Percentiles rank a stretch among this genome's conserved stretches.
Conservation (phyloP, 257 asterid genomes). For the Lithospermum erythrorhizon region DNA sequence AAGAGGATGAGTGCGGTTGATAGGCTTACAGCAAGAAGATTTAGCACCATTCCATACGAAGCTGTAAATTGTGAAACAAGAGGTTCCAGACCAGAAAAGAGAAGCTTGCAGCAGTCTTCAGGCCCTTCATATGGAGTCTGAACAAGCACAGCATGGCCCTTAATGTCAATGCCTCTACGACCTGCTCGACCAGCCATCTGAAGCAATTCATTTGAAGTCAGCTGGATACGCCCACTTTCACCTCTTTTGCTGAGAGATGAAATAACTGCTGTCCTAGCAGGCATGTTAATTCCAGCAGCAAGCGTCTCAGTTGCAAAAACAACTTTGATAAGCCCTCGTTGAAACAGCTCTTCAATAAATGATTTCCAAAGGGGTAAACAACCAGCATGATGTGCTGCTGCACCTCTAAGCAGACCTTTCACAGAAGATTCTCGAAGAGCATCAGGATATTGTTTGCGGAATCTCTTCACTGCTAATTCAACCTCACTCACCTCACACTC, state of each 20-base stretch:
- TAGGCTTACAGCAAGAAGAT: constrained; percentile 76
- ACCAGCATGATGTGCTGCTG: constrained; percentile 98
- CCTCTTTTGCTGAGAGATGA: constrained; percentile 89
- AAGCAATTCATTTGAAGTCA: constrained; percentile 77
- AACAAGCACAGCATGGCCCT: constrained; percentile 83
- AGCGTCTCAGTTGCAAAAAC: constrained; percentile 99
- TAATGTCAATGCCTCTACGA: constrained; percentile 93
- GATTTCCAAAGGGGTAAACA: constrained; percentile 99
- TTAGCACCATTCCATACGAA: constrained; percentile 97
- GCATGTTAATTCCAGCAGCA: constrained; percentile 99
- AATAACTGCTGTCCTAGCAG: constrained; percentile 95
- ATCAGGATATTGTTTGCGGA: constrained; percentile 76
- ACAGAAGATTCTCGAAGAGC: constrained; percentile 87
- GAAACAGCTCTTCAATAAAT: constrained; percentile 85
- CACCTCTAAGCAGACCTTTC: constrained; percentile 89
- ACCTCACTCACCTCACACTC: constrained; percentile 87
- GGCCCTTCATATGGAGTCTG: constrained; percentile 94
- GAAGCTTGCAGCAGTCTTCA: constrained; percentile 86
- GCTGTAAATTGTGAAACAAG: constrained; percentile 97
- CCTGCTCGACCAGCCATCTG: constrained; percentile 99
- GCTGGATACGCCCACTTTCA: constrained; percentile 71
- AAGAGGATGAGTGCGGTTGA: constrained; percentile 9
- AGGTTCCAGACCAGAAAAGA: constrained; percentile 89
- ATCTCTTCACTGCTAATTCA: constrained; percentile 77
- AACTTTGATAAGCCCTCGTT: constrained; percentile 85